Evolutionary conservation across 2,329 filamentous ascomycete species (phyloP).

Genomic region (Ploettnerulaceae sp.): DNA sequence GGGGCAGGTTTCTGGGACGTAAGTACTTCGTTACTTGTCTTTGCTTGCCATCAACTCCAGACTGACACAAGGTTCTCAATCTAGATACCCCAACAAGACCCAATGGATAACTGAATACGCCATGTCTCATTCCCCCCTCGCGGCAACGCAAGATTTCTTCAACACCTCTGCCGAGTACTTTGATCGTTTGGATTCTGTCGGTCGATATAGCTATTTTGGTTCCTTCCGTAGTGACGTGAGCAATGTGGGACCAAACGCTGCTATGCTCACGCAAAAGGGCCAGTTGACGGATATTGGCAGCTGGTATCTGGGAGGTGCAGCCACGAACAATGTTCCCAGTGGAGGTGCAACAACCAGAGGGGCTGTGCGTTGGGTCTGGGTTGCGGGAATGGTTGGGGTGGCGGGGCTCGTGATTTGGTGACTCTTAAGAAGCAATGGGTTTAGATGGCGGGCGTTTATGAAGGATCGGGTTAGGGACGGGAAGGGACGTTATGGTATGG

Average conservation of each 20-base stretch:
- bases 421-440: too few relatives aligned
- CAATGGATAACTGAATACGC: conserved; percentile 82
- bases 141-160: conserved; percentile 59
- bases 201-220: conserved; percentile 62
- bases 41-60: not conserved
- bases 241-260: conserved; percentile 69
- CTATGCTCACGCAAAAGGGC: conserved; percentile 65
- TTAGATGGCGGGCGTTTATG: too few relatives aligned
- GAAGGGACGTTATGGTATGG: too few relatives aligned
- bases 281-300: conserved; percentile 69
- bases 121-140: conserved; percentile 49
- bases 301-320: conserved; percentile 61
- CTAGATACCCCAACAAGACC: conserved; percentile 49
- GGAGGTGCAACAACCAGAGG: not conserved
- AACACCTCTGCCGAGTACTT: conserved; percentile 63
- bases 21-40: conserved; percentile 15
- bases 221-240: conserved; percentile 63
- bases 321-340: conserved; percentile 34
- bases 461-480: not conserved
- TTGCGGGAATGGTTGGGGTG: not conserved
- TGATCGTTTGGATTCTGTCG: conserved; percentile 57
- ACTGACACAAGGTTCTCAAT: conserved; percentile 6
- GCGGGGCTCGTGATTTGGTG: too few relatives aligned
- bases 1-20: conserved; percentile 31
- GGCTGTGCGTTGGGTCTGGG: not conserved